Conservation (phyloP, 163 green algal species). For the Volvox carteri region DNA sequence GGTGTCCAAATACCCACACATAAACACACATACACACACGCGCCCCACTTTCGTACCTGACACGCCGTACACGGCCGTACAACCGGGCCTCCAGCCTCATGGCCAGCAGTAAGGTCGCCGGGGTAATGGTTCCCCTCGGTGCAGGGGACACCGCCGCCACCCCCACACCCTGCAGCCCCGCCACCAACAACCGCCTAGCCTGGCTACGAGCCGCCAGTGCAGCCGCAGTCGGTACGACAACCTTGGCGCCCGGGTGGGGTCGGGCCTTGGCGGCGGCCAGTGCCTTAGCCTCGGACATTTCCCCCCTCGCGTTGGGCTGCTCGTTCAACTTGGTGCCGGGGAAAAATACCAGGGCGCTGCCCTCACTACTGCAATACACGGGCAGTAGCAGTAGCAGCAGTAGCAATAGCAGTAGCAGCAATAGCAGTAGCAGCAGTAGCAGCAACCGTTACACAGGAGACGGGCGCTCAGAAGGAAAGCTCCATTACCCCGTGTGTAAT, state of each 20-base stretch:
- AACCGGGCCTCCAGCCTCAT: constrained; percentile 24
- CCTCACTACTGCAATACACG: too few species aligned
- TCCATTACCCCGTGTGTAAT: too few species aligned
- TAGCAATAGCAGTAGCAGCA: too few species aligned
- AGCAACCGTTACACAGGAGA: too few species aligned
- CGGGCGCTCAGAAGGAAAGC: too few species aligned
- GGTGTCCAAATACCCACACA: too few species aligned
- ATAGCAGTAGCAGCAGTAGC: too few species aligned
- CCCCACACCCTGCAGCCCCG: background rate
- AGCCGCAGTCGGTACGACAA: background rate
- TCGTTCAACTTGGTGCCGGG: too few species aligned
- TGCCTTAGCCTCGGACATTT: too few species aligned
- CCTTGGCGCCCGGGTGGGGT: background rate
- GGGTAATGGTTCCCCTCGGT: background rate
- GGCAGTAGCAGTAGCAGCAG: too few species aligned
- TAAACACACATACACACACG: background rate
- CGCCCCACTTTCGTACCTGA: constrained; percentile 8
- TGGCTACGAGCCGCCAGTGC: constrained; percentile 29
- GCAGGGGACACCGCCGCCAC: constrained; percentile 16
- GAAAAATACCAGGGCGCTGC: too few species aligned
- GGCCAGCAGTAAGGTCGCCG: background rate
- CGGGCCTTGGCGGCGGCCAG: background rate
- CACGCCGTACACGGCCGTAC: constrained; percentile 26
- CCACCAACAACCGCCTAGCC: constrained; percentile 31
- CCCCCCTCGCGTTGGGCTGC: too few species aligned